phyloP scores from a whole-genome alignment of 345 rosid genomes.

The Microcos paniculata region DNA sequence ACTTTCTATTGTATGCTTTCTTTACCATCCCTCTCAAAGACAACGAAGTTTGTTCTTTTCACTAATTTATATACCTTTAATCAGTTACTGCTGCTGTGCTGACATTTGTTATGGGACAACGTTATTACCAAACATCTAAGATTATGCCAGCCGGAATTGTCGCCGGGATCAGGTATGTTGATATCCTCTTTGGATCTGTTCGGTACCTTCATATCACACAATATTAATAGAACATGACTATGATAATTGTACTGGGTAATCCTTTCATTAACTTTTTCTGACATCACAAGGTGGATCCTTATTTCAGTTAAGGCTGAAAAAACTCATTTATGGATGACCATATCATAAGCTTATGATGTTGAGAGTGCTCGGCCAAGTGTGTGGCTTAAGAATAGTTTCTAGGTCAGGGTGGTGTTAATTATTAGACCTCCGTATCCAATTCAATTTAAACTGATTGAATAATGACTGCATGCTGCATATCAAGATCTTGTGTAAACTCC shows the following conservation, averaged over 20 bases:
- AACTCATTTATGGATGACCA: background rate
- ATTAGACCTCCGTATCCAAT: background rate
- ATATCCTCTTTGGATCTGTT: background rate
- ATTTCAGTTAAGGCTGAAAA: background rate
- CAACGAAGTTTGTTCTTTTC: background rate
- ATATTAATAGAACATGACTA: background rate
- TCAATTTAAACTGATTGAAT: background rate
- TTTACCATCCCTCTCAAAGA: background rate
- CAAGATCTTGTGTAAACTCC: background rate
- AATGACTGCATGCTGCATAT: background rate
- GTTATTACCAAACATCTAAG: constrained; percentile 78
- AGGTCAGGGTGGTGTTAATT: background rate
- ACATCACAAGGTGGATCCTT: background rate
- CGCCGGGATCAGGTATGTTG: constrained; percentile 71
- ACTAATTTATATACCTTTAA: constrained; percentile 17
- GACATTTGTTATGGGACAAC: constrained; percentile 85
- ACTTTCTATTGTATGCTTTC: background rate
- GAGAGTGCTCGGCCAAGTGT: background rate
- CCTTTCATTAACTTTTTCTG: background rate
- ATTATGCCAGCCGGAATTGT: constrained; percentile 95
- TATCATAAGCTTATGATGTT: background rate
- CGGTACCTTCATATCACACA: background rate
- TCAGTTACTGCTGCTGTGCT: constrained; percentile 69
- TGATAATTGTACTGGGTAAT: background rate
- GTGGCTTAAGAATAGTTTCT: background rate